Evolutionary conservation across 495 filamentous ascomycete species (phyloP), one percentile per base, ranked within the genome.

Genomic region (Trichodelitschia bisporula): DNA sequence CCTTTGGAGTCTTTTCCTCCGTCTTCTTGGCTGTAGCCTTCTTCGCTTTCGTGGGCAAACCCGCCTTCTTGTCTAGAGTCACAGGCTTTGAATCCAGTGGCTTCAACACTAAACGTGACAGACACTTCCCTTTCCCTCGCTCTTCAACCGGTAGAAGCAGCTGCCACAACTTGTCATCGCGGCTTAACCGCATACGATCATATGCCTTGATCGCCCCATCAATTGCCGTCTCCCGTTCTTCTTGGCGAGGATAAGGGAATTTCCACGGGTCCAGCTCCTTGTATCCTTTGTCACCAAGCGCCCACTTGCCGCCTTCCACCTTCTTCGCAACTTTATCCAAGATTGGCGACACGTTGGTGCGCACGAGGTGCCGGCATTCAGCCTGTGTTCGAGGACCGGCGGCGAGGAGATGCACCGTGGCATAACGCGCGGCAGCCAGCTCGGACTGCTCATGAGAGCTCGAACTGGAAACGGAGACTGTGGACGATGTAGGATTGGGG

Each of bases 211-310:
- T 63, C n/a, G 79, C 77, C 43, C 75, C 77, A 40, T 84, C 69
- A 46, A 91, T 83, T 9, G 77, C 82, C 9, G 59, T 57, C 41
- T 80, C 58, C 16, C 80, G 69, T 39, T 83, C 74, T 19, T 68
- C 64, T 3, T 11, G 17, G 13, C 3, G 29, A n/a, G n/a, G n/a
- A 14, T 32, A 35, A 30, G 36, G 11, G 28, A 79, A 86, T 10
- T 64, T 64, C 62, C 71, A 90, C 12, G 79, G 62, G 44, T 91
- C 74, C 18, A 92, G 56, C 34, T 91, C 80, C 41, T 73, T 79
- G 57, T 71, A 90, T 25, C 57, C 57, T 37, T 64, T 66, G 44
- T 77, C 77, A 2, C 23, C 32, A 12, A 54, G 37, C 27, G 43
- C 31, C 49, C 49, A 53, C 21, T 40, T 37, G 10, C 21, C 21